These are phyloP conservation scores for Suhomyces kilbournensis DNA, from an alignment of 805 yeast species.

Conservation along the genomic window DNA sequence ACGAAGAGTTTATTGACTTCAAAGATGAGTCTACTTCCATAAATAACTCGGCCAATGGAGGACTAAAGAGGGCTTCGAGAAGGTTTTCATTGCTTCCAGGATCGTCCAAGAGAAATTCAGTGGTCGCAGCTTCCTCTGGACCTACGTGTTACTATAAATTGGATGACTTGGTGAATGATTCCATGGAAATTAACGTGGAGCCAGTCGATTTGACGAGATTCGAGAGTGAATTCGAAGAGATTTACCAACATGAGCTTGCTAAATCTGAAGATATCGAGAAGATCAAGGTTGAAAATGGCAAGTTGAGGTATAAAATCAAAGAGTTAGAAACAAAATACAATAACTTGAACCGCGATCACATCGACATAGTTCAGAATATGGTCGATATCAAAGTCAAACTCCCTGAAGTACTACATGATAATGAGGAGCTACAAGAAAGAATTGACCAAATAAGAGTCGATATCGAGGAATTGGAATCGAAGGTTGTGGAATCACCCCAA, in stretches of 20 bases:
- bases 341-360: slow-evolving; percentile 75
- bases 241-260: slow-evolving; percentile 64
- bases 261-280: slow-evolving; percentile 60
- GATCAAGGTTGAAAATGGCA: slow-evolving; percentile 63
- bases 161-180: slow-evolving; percentile 73
- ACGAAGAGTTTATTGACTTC: slow-evolving; percentile 30
- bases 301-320: slow-evolving; percentile 68
- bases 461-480: slow-evolving; percentile 42
- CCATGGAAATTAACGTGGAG: slow-evolving; percentile 66
- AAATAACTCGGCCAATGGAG: slow-evolving; percentile 5
- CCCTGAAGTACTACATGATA: slow-evolving; percentile 75
- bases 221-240: slow-evolving; percentile 68
- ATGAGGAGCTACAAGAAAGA: slow-evolving; percentile 52
- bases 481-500: slow-evolving; percentile 20
- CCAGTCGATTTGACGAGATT: slow-evolving; percentile 74
- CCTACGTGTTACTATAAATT: slow-evolving; percentile 50
- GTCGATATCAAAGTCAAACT: slow-evolving; percentile 72
- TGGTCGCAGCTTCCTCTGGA: slow-evolving; percentile 7
- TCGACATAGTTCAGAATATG: slow-evolving; percentile 82
- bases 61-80: slow-evolving; percentile 13
- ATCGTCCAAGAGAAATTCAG: slow-evolving; percentile 17
- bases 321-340: slow-evolving; percentile 68
- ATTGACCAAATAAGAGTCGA: slow-evolving; percentile 32
- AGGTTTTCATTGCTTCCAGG: slow-evolving; percentile 25
- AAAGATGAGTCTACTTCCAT: slow-evolving; percentile 6